Evolutionary conservation across 345 rosid genomes (phyloP).

Genomic region (Orychophragmus violaceus): DNA sequence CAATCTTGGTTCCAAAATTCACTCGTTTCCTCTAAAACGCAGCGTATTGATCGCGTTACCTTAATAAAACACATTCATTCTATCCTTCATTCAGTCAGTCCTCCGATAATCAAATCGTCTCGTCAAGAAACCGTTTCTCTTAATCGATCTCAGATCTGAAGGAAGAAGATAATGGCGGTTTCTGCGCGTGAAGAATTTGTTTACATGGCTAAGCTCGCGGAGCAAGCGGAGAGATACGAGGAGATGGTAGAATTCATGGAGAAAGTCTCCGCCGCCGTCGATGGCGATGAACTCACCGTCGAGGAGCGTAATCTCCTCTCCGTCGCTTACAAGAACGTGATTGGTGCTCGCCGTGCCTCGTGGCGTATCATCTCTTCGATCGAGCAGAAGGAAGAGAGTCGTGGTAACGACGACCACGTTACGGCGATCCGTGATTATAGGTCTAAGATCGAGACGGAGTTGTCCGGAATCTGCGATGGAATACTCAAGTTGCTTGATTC

Average conservation of each 20-base stretch:
- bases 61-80: background rate
- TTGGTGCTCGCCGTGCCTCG: constrained; percentile 92
- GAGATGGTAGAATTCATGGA: constrained; percentile 99
- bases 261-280: constrained; percentile 61
- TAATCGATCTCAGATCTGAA: background rate
- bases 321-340: constrained; percentile 96
- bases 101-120: background rate
- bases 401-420: constrained; percentile 93
- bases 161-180: constrained; percentile 24
- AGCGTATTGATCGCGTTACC: constrained; percentile 49
- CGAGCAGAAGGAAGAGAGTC: constrained; percentile 96
- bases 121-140: constrained; percentile 10
- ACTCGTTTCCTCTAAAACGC: constrained; percentile 30
- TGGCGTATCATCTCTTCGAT: constrained; percentile 97
- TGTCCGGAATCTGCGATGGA: constrained; percentile 76
- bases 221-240: constrained; percentile 98
- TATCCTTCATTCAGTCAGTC: constrained; percentile 10
- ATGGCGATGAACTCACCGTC: constrained; percentile 66
- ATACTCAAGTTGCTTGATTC: constrained; percentile 81
- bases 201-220: constrained; percentile 97
- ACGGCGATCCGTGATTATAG: constrained; percentile 73
- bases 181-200: constrained; percentile 77
- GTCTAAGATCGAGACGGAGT: constrained; percentile 80
- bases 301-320: constrained; percentile 96
- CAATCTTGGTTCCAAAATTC: constrained; percentile 25